Evolutionary conservation across 23 red algal genomes (phyloP), one percentile per base, ranked within the genome.

Genomic region (Gracilaria gracilis): DNA sequence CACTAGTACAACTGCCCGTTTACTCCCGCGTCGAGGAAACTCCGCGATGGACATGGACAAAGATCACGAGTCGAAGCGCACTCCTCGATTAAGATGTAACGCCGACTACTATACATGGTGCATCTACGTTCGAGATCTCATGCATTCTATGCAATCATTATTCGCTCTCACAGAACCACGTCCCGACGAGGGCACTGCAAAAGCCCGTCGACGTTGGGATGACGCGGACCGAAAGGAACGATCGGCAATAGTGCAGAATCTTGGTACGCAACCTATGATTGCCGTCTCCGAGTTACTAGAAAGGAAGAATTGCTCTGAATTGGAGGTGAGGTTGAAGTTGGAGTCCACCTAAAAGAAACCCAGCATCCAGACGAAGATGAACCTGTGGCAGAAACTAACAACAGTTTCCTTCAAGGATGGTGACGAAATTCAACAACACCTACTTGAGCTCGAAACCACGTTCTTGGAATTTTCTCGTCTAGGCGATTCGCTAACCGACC

Each of bases 101-200:
- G 61, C 61, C 61, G 61, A 67, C 29, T 25, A 67, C n/a, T 67
- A 67, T 25, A 33, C 61, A 67, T 67, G 61, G 61, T 23, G 61
- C n/a, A 67, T 67, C 11, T 33, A 67, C 61, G 8, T 67, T 67
- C 61, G 61, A 25, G 61, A 67, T 25, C 61, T 67, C 13, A 67
- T 67, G 21, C 61, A 67, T 25, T 17, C 11, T 9, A 9, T 29
- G 21, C 61, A 67, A 67, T 67, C 61, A 33, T 23, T 33, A 9
- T 67, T 67, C n/a, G n/a, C n/a, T n/a, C n/a, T n/a, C n/a, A n/a
- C n/a, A n/a, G n/a, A n/a, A n/a, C n/a, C n/a, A n/a, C n/a, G 61
- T 15, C 61, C 61, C 7, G 61, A 67, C 8, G 61, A 67, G 11
- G 61, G 61, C n/a, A 67, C 21, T 25, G 13, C n/a, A 9, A 9